phyloP scores from a whole-genome alignment of 2,329 filamentous ascomycete genomes.

The Metarhizium anisopliae region DNA sequence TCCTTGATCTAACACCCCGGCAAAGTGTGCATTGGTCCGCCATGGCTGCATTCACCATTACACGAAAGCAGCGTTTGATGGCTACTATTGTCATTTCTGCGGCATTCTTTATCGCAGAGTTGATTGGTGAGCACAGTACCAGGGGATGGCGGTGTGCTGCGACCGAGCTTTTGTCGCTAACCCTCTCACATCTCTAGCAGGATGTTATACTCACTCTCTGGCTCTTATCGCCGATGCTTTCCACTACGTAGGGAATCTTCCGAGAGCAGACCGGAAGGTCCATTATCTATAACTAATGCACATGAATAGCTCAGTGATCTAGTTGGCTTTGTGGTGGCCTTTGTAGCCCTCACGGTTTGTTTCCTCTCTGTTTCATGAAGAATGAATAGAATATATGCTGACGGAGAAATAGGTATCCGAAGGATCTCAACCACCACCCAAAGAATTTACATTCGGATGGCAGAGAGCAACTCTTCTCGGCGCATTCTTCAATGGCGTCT shows the following conservation, averaged over 20 bases:
- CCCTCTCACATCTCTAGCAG: conserved; percentile 34
- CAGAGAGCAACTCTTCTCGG: conserved; percentile 64
- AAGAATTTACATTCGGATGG: conserved; percentile 58
- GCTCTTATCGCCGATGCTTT: conserved; percentile 71
- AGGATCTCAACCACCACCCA: conserved; percentile 40
- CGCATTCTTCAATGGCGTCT: conserved; percentile 73
- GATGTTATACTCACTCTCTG: conserved; percentile 62
- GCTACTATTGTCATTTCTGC: conserved; percentile 40
- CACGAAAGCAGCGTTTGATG: conserved; percentile 35
- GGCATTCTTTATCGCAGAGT: conserved; percentile 42
- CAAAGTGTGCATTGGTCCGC: background rate
- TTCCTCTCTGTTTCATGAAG: background rate
- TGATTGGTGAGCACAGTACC: conserved; percentile 29
- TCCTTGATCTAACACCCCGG: background rate
- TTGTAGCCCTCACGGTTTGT: conserved; percentile 53
- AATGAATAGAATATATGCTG: background rate
- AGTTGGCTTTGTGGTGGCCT: conserved; percentile 58
- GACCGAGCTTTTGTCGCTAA: background rate
- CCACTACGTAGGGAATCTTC: conserved; percentile 48
- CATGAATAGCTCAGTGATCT: conserved; percentile 56
- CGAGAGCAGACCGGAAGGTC: background rate
- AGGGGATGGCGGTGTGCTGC: background rate
- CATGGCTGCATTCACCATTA: conserved; percentile 15
- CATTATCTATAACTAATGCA: conserved; percentile 8
- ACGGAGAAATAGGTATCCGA: conserved; percentile 42